These are phyloP conservation scores for Boletus vermiculosoides DNA, from an alignment of 768 basidiomycete species.

Conservation along the genomic window DNA sequence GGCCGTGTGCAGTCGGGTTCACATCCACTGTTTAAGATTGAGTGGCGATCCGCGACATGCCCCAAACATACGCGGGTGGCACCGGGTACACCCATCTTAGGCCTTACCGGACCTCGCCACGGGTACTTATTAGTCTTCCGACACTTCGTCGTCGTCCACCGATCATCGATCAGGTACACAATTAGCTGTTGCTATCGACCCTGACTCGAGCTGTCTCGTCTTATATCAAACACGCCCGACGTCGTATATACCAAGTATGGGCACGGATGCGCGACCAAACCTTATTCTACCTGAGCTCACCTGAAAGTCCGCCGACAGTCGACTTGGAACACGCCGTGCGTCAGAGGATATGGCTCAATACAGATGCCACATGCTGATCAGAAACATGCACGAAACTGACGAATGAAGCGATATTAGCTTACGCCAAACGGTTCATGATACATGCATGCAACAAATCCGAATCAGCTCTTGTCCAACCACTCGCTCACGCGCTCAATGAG, in stretches of 20 bases:
- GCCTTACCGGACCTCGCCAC: neutral
- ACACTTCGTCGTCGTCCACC: neutral
- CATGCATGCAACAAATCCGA: neutral
- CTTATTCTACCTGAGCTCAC: neutral
- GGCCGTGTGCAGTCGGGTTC: neutral
- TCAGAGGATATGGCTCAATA: neutral
- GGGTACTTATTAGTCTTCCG: neutral
- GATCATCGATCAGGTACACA: neutral
- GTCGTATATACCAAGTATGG: neutral
- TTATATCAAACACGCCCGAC: neutral
- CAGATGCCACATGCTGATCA: neutral
- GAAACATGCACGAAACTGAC: neutral
- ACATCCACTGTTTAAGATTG: neutral
- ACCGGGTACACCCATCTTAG: no score
- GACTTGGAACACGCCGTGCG: neutral
- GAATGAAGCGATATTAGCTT: neutral
- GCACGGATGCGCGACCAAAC: neutral
- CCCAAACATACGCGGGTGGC: no score
- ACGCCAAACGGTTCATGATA: neutral
- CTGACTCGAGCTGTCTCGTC: neutral
- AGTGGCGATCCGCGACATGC: neutral
- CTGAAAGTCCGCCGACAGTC: neutral
- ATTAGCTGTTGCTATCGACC: neutral
- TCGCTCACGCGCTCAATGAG: constrained; percentile 63
- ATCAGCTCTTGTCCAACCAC: constrained; percentile 50